Percentiles rank a stretch among this genome's conserved stretches.
These are phyloP conservation scores for Aspergillus incahuasiensis DNA, from an alignment of 495 filamentous ascomycete species.

Conservation along the genomic window DNA sequence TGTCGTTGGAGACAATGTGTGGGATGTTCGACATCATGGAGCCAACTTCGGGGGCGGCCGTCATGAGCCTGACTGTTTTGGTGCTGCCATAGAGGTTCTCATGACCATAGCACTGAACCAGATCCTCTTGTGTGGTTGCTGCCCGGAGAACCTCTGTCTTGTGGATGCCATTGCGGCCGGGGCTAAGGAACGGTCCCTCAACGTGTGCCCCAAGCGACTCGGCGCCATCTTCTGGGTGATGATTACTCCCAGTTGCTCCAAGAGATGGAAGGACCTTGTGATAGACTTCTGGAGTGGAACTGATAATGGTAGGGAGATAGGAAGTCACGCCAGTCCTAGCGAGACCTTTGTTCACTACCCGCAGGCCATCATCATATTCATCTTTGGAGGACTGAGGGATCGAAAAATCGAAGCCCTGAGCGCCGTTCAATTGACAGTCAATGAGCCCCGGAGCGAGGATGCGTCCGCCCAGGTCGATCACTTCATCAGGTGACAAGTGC, in stretches of 20 bases:
- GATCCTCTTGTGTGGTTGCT: constrained; percentile 47
- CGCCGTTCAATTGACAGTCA: constrained; percentile 82
- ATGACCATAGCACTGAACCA: constrained; percentile 65
- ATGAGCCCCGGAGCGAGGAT: constrained; percentile 79
- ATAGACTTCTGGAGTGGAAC: constrained; percentile 66
- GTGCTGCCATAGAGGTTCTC: constrained; percentile 45
- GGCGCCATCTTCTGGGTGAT: constrained; percentile 54
- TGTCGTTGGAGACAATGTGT: constrained; percentile 52
- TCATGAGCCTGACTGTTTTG: constrained; percentile 65
- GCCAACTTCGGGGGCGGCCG: constrained; percentile 71
- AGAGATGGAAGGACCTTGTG: constrained; percentile 64
- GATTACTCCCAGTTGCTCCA: constrained; percentile 54
- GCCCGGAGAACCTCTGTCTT: constrained; percentile 58
- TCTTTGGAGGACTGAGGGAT: constrained; percentile 57
- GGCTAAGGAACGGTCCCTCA: constrained; percentile 80
- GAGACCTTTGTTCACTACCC: constrained; percentile 61
- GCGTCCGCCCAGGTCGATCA: constrained; percentile 69
- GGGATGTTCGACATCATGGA: constrained; percentile 59
- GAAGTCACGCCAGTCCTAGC: constrained; percentile 76
- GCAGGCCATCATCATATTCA: constrained; percentile 62
- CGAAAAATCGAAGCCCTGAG: constrained; percentile 83
- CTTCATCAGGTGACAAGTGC: constrained; percentile 45
- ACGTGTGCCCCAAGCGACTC: constrained; percentile 80
- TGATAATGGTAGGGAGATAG: constrained; percentile 72
- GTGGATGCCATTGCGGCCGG: constrained; percentile 66